phyloP scores from a whole-genome alignment of 2,329 filamentous ascomycete genomes.

The Apiospora koreana region DNA sequence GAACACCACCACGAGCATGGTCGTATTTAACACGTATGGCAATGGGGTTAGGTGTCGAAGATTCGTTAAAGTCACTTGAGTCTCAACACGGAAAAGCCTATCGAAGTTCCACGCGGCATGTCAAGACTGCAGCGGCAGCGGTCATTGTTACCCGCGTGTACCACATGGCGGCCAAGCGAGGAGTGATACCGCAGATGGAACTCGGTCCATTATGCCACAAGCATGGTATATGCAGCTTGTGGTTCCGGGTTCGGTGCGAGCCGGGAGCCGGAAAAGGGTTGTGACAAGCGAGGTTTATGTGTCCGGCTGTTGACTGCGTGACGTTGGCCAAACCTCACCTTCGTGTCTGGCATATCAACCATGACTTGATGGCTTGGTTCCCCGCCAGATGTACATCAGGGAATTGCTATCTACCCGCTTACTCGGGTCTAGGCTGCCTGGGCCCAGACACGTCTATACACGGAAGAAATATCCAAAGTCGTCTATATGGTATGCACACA shows the following conservation, averaged over 20 bases:
- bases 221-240: not conserved
- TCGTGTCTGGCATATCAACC: not conserved
- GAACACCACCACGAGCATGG: not conserved
- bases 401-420: too few relatives aligned
- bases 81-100: not conserved
- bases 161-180: not conserved
- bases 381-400: too few relatives aligned
- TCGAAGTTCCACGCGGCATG: not conserved
- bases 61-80: not conserved
- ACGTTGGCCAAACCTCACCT: not conserved
- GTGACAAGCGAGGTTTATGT: not conserved
- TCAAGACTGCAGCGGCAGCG: not conserved
- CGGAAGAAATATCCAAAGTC: too few relatives aligned
- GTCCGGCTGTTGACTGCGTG: not conserved
- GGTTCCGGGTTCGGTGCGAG: not conserved
- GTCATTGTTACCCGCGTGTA: not conserved
- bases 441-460: too few relatives aligned
- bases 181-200: not conserved
- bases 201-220: not conserved
- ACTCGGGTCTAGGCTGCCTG: too few relatives aligned
- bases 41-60: not conserved
- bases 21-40: not conserved
- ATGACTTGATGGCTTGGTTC: too few relatives aligned
- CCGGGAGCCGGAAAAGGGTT: not conserved
- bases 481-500: too few relatives aligned